Percentiles rank a stretch among this genome's conserved stretches.
These are phyloP conservation scores for Clavulina sp. DNA, from an alignment of 768 basidiomycete genomes.

Conservation along the genomic window DNA sequence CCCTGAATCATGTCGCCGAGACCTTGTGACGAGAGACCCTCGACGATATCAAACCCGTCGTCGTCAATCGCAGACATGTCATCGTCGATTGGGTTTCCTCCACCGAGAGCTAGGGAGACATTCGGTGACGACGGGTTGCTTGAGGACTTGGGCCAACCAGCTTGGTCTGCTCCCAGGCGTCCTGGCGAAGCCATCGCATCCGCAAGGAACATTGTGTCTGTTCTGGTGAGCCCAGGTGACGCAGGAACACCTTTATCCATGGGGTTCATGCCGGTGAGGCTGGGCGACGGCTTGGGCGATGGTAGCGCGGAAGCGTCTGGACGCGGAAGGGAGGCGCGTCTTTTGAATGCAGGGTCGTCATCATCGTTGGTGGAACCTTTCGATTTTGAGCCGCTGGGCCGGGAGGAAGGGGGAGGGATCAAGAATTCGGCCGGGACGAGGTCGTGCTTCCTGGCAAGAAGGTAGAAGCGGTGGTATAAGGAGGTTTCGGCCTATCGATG, in stretches of 20 bases:
- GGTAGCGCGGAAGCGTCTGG: conserved; percentile 1
- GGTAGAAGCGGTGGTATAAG: conserved; percentile 77
- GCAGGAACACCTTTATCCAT: neutral
- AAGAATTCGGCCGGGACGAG: conserved; percentile 72
- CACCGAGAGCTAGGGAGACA: neutral
- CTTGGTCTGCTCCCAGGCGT: neutral
- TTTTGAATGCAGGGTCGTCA: neutral
- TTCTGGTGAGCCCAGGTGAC: neutral
- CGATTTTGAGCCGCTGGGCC: conserved; percentile 1
- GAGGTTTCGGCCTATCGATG: conserved; percentile 72
- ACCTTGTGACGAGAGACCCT: neutral
- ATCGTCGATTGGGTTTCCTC: conserved; percentile 3
- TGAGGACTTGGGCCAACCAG: neutral
- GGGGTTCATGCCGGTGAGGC: conserved; percentile 1
- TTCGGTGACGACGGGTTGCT: neutral
- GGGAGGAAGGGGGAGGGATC: conserved; percentile 23
- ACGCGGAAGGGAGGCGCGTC: neutral
- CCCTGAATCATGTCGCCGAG: neutral
- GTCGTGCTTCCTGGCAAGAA: conserved; percentile 60
- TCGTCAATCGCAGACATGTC: conserved; percentile 3
- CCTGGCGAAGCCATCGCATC: neutral
- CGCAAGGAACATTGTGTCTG: conserved; percentile 2
- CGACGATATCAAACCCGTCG: conserved; percentile 3
- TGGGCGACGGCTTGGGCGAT: neutral
- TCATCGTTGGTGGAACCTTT: conserved; percentile 1